A percentile compares a stretch with the other conserved stretches of the same genome.
Evolutionary conservation across 768 basidiomycete genomes (phyloP).

Genomic region (Tubosaeta brunneosetosa): DNA sequence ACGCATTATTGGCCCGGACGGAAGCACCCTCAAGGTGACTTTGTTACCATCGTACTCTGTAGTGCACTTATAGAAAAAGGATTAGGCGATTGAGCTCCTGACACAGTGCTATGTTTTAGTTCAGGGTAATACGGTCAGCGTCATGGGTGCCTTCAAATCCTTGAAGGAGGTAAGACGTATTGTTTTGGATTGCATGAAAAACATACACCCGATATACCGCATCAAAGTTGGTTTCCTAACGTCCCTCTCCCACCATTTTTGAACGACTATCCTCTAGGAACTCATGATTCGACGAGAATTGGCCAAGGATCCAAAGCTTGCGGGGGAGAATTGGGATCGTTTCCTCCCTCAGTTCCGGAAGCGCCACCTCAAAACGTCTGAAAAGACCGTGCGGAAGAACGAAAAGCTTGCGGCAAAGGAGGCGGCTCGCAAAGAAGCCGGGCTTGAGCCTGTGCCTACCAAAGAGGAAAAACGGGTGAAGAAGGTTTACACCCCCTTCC

Average conservation of each 20-base stretch:
- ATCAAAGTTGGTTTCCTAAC: conserved; percentile 65
- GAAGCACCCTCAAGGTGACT: conserved; percentile 89
- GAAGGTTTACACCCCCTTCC: conserved; percentile 98
- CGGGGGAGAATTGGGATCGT: conserved; percentile 91
- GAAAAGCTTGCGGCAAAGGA: conserved; percentile 57
- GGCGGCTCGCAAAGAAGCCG: conserved; percentile 64
- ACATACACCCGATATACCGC: conserved; percentile 97
- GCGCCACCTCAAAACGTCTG: conserved; percentile 86
- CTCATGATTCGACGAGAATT: conserved; percentile 98
- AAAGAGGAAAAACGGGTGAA: conserved; percentile 58
- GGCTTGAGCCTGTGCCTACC: conserved; percentile 39
- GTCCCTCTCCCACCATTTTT: neutral
- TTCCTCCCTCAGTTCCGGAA: conserved; percentile 97
- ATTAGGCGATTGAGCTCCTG: conserved; percentile 90
- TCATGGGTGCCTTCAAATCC: conserved; percentile 94
- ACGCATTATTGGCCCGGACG: conserved; percentile 95
- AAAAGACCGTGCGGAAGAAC: conserved; percentile 91
- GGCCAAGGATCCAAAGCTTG: conserved; percentile 96
- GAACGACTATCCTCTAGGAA: conserved; percentile 49
- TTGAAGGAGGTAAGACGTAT: conserved; percentile 95
- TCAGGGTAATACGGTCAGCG: conserved; percentile 96
- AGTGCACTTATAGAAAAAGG: conserved; percentile 4
- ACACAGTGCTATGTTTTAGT: conserved; percentile 97
- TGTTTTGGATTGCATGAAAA: conserved; percentile 99
- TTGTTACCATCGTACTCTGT: neutral